Base-by-base conservation (phyloP, 1,284 basidiomycete genomes). In the Tilletia caries region DNA sequence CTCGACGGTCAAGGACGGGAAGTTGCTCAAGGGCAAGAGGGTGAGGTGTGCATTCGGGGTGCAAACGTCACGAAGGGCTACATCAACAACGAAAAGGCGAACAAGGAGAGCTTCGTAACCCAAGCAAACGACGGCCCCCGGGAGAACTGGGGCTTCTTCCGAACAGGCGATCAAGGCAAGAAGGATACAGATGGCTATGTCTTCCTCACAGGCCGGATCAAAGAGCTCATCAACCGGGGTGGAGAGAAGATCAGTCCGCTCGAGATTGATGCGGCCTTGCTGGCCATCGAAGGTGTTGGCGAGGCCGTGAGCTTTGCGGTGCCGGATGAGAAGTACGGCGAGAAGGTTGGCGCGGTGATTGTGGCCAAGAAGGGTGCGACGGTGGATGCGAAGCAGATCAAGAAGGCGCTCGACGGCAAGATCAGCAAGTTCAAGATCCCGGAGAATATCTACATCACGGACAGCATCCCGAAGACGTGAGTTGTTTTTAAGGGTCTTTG, bases 171-270 rank as follows among this genome's bases (percentile, higher is more conserved):
- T 76, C 85, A 89, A 75, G 89, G 89, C 3, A 86, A 87, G 74
- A 85, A 89, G 82, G 88, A 89, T 77, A 74, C 82, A 29, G 87
- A 89, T 69, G 89, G 89, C 25, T 89, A 89, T 78, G 81, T 90
- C 4, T 86, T 86, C 71, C 86, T 83, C 34, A 79, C 80, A 4
- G 80, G 82, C 15, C 75, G 83, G 15, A 81, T 82, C 70, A 83
- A 82, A 58, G 79, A 83, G 70, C 73, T 83, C 52, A 81, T 83
- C 75, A 83, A 82, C 75, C 75, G 82, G 71, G 88, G 88, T 15
- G 89, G 89, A 1, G 89, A 90, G 79, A 89, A 90, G 72, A 88
- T 90, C 70, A 88, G 87, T 5, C 89, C 89, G 1, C 87, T 90
- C 72, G 89, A 90, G 82, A 82, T 89, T 20, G 85, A 88, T 73